Percentiles rank a stretch among this genome's conserved stretches.
These are phyloP conservation scores for Hyphopichia burtonii DNA, from an alignment of 1,139 yeast species.

Conservation along the genomic window DNA sequence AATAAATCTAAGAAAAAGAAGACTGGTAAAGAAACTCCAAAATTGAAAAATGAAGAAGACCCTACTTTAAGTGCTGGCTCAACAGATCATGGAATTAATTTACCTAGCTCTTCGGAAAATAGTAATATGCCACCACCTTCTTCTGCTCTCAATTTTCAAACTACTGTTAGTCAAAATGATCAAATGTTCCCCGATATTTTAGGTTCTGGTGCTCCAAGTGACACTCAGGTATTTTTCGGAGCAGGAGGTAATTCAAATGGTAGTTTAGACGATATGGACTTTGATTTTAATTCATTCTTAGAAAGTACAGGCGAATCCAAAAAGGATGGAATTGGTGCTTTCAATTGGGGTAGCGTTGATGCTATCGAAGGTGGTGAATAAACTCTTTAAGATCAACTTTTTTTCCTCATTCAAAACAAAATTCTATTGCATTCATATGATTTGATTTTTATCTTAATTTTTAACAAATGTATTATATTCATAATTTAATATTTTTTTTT, in stretches of 20 bases:
- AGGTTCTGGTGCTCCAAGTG: slow-evolving; percentile 19
- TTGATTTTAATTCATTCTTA: slow-evolving; percentile 53
- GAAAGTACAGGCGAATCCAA: slow-evolving; percentile 37
- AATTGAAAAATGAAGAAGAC: slow-evolving; percentile 5
- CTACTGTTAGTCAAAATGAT: slow-evolving; percentile 27
- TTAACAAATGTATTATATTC: not conserved
- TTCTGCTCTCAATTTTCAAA: slow-evolving; percentile 23
- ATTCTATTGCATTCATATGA: slow-evolving; percentile 1
- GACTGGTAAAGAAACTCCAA: not conserved
- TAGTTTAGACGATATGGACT: slow-evolving; percentile 48
- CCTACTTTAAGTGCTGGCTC: slow-evolving; percentile 1
- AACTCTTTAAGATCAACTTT: too few species aligned
- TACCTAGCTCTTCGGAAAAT: slow-evolving; percentile 10
- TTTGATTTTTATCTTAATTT: not conserved
- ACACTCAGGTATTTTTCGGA: slow-evolving; percentile 21
- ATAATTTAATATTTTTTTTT: not conserved
- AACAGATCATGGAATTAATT: slow-evolving; percentile 12
- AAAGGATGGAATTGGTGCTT: slow-evolving; percentile 42
- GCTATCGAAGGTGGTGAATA: slow-evolving; percentile 41
- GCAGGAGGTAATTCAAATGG: slow-evolving; percentile 14
- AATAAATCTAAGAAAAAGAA: not conserved
- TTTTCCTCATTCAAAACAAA: not conserved
- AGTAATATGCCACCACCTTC: slow-evolving; percentile 26
- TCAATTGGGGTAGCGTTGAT: slow-evolving; percentile 57
- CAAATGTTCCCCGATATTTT: slow-evolving; percentile 38